Evolutionary conservation across 768 basidiomycete genomes (phyloP), one percentile per base, ranked within the genome.

Genomic region (Lactifluus subvellereus): DNA sequence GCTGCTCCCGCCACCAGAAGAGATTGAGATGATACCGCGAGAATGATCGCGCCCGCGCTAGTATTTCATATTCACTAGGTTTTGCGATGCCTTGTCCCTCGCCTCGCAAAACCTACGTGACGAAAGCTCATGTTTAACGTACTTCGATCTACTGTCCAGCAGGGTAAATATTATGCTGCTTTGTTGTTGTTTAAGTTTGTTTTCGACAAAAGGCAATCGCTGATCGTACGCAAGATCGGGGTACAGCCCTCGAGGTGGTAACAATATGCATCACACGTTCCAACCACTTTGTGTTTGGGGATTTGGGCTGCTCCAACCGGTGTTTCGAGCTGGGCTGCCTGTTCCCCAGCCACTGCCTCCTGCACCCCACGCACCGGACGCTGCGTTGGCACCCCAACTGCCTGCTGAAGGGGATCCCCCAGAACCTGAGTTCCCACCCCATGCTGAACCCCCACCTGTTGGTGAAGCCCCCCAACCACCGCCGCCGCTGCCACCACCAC

Each of bases 321-420:
- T 71, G 60, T 61, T 65, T 40, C 72, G 69, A 53, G 71, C 63
- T 48, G 70, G 66, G 56, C 73, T 68, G 57, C 60, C 45, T 33
- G 55, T 33, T 32, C 64, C 71, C 71, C 74, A 71, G 27, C 69
- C 71, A 57, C 69, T 59, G 62, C 74, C 72, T 10, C 68, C 68
- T 38, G 68, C n/a, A 2, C 66, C 40, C 65, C 65, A 40, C 60
- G 67, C 35, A 54, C 80, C 62, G 80, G 83, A 54, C 74, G 76
- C 40, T 72, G 69, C 40, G 69, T 69, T 56, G 69, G 74, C 59
- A 69, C 65, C 70, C 69, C 72, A 71, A 69, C 76, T 65, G 68
- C 76, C 59, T 70, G 69, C 64, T 64, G 68, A 40, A 37, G 45
- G 55, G 20, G 45, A 65, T 54, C 22, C 61, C 33, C 69, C 69